A percentile compares a stretch with the other conserved stretches of the same genome.
phyloP scores from a whole-genome alignment of 2,329 filamentous ascomycete species.

The Colletotrichum tofieldiae region DNA sequence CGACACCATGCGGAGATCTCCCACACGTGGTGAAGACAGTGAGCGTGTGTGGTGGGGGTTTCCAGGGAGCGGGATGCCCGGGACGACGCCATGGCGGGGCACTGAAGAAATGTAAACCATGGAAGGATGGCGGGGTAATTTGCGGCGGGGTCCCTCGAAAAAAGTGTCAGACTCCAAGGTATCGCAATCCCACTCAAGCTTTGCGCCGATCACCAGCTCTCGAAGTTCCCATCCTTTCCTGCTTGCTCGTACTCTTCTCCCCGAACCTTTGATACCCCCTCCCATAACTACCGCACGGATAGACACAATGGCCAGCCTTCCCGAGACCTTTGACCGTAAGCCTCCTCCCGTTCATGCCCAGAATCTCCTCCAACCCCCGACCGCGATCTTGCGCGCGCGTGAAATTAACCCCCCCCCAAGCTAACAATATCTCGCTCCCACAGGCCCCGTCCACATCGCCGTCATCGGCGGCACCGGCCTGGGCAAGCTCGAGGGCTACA shows the following conservation, averaged over 20 bases:
- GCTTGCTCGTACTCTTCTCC: background rate
- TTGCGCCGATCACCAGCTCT: conserved; percentile 11
- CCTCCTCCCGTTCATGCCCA: background rate
- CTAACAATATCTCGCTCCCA: conserved; percentile 13
- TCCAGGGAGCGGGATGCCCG: conserved; percentile 16
- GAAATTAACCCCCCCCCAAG: background rate
- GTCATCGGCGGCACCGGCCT: conserved; percentile 96
- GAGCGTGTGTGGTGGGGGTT: conserved; percentile 20
- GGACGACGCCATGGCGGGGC: conserved; percentile 39
- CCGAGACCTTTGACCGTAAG: conserved; percentile 73
- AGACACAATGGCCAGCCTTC: conserved; percentile 66
- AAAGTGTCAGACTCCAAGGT: conserved; percentile 23
- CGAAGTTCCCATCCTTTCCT: background rate
- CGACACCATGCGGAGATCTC: background rate
- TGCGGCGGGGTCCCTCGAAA: conserved; percentile 37
- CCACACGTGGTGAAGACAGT: conserved; percentile 22
- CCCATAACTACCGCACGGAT: background rate
- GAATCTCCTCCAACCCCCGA: conserved; percentile 13
- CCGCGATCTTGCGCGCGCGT: background rate
- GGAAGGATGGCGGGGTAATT: conserved; percentile 39
- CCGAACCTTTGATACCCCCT: background rate
- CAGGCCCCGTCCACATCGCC: conserved; percentile 84
- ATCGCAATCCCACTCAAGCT: conserved; percentile 1
- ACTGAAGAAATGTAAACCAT: conserved; percentile 35
- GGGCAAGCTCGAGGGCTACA: conserved; percentile 88